Conservation (phyloP, 2,329 filamentous ascomycete genomes). For the Huntiella bhutanensis region DNA sequence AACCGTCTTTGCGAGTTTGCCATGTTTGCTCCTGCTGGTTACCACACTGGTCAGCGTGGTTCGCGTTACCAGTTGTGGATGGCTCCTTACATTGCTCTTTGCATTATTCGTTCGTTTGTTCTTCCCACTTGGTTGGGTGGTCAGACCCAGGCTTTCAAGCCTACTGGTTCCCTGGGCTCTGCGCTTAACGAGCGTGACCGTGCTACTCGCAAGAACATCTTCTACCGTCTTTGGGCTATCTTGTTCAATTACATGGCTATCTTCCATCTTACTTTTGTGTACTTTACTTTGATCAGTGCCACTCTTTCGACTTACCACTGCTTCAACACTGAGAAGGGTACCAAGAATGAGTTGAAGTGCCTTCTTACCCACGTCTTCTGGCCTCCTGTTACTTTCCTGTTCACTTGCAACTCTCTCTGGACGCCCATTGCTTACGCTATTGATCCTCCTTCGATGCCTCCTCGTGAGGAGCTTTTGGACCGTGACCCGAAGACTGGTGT, state of each 20-base stretch:
- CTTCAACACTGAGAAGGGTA: conserved; percentile 22
- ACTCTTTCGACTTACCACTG: conserved; percentile 31
- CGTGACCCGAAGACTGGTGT: conserved; percentile 35
- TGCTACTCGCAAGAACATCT: conserved; percentile 30
- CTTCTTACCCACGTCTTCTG: conserved; percentile 42
- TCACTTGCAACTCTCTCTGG: conserved; percentile 35
- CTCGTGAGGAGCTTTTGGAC: conserved; percentile 35
- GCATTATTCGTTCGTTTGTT: conserved; percentile 37
- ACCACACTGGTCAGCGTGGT: conserved; percentile 38
- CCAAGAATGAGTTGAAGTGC: conserved; percentile 26
- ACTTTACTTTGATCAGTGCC: conserved; percentile 31
- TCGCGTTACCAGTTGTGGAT: conserved; percentile 41
- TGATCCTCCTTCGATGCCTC: conserved; percentile 37
- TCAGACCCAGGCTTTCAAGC: conserved; percentile 37
- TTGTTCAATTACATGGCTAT: conserved; percentile 35
- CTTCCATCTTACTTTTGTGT: conserved; percentile 36
- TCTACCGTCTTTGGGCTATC: conserved; percentile 33
- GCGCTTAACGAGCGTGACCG: conserved; percentile 39
- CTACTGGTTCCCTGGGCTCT: conserved; percentile 37
- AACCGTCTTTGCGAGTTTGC: conserved; percentile 38
- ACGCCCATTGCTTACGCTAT: conserved; percentile 42
- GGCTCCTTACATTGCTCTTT: conserved; percentile 40
- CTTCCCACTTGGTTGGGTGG: conserved; percentile 41
- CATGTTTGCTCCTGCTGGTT: conserved; percentile 40
- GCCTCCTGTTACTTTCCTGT: conserved; percentile 39